phyloP scores from a whole-genome alignment of 805 yeast genomes.

The Candida coleopterorum region DNA sequence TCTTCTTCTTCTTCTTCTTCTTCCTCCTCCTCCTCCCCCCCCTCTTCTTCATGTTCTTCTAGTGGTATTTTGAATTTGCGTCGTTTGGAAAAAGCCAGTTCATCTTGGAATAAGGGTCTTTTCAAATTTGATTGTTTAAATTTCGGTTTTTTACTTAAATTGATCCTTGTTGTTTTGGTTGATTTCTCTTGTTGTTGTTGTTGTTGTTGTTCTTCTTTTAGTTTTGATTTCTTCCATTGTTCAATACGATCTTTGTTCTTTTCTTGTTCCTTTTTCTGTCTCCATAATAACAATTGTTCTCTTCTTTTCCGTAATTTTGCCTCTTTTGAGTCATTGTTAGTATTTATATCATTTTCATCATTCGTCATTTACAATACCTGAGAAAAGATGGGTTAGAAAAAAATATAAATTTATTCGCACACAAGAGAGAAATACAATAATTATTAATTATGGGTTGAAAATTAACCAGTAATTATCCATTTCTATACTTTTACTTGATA shows the following conservation, averaged over 20 bases:
- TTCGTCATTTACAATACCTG: slow-evolving; percentile 4
- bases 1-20: slow-evolving; percentile 32
- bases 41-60: not conserved
- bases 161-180: too few species aligned
- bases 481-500: too few species aligned
- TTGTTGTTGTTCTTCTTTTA: not conserved
- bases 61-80: slow-evolving; percentile 20
- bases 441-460: too few species aligned
- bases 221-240: slow-evolving; percentile 46
- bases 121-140: slow-evolving; percentile 6
- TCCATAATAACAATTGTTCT: slow-evolving; percentile 58
- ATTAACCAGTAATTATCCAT: too few species aligned
- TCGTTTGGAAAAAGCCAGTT: slow-evolving; percentile 22
- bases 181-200: not conserved
- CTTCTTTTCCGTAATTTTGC: slow-evolving; percentile 40
- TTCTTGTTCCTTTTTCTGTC: slow-evolving; percentile 44
- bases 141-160: slow-evolving; percentile 8
- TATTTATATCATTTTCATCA: slow-evolving; percentile 1
- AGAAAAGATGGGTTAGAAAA: too few species aligned
- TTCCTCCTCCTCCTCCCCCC: slow-evolving; percentile 15
- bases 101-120: slow-evolving; percentile 19
- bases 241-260: slow-evolving; percentile 30
- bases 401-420: too few species aligned
- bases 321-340: slow-evolving; percentile 17
- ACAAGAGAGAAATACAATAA: too few species aligned